Conservation (phyloP, 345 rosid species). For the Psidium guajava region DNA sequence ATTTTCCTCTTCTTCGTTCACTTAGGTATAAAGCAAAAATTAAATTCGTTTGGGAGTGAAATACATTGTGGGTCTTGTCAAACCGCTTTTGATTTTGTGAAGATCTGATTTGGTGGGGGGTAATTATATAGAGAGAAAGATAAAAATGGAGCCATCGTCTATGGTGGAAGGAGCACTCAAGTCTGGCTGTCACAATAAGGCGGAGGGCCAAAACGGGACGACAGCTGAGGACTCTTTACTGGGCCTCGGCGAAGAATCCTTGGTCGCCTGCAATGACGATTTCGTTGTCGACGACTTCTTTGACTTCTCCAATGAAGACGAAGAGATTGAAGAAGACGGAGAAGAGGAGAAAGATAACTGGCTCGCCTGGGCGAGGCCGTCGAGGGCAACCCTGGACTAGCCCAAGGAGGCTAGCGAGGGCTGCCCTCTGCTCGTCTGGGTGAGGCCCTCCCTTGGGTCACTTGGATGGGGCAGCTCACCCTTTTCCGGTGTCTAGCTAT, state of each 20-base stretch:
- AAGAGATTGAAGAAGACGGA: constrained; percentile 4
- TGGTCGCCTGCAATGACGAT: constrained; percentile 10
- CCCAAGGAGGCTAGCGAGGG: no score
- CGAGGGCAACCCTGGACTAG: no score
- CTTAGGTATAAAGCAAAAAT: neutral
- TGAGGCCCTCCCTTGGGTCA: no score
- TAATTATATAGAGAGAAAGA: neutral
- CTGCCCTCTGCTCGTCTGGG: no score
- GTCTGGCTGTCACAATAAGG: neutral
- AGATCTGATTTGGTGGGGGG: neutral
- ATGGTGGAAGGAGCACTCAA: neutral
- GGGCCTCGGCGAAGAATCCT: neutral
- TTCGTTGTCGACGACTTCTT: constrained; percentile 25
- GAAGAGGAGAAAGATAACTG: neutral
- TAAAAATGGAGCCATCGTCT: neutral
- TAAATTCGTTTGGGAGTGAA: neutral
- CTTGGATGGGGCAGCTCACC: no score
- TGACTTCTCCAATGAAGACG: constrained; percentile 19
- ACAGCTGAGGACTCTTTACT: neutral
- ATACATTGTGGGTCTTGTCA: neutral
- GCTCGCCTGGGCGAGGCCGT: no score
- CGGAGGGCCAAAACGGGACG: neutral
- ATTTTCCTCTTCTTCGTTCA: neutral
- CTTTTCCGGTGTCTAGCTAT: no score
- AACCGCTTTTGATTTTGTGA: neutral